A percentile compares a stretch with the other conserved stretches of the same genome.
Conservation (phyloP, 768 basidiomycete species). For the Mycena latifolia region DNA sequence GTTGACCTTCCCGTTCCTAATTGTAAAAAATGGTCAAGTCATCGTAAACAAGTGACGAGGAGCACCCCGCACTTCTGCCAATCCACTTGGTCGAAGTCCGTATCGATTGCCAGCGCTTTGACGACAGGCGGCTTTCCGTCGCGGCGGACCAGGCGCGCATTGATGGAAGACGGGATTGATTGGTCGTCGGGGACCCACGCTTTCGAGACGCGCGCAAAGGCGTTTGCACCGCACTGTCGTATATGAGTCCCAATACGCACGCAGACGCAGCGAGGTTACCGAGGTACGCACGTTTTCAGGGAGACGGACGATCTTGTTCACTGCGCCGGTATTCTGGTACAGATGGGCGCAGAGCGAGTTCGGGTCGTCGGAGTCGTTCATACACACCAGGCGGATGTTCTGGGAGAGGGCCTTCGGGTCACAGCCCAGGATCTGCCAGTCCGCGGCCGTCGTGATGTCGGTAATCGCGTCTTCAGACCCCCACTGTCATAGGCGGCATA, state of each 20-base stretch:
- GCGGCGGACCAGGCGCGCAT: conserved; percentile 18
- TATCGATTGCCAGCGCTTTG: conserved; percentile 23
- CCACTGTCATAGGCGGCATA: conserved; percentile 29
- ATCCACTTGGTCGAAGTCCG: conserved; percentile 25
- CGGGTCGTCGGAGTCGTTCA: conserved; percentile 30
- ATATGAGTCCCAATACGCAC: neutral
- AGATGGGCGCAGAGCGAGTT: conserved; percentile 45
- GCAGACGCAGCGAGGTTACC: neutral
- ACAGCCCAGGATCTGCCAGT: conserved; percentile 56
- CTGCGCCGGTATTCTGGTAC: conserved; percentile 44
- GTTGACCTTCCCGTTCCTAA: conserved; percentile 23
- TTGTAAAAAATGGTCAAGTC: neutral
- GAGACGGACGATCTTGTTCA: conserved; percentile 49
- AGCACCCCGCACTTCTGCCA: conserved; percentile 19
- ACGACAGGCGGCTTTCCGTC: conserved; percentile 12
- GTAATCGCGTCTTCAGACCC: conserved; percentile 43
- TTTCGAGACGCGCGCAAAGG: conserved; percentile 29
- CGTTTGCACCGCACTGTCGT: conserved; percentile 26
- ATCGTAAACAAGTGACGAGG: neutral
- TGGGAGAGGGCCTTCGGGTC: conserved; percentile 43
- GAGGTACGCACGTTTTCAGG: conserved; percentile 44
- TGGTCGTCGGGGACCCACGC: conserved; percentile 30
- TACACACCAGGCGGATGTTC: conserved; percentile 50
- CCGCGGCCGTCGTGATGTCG: conserved; percentile 55
- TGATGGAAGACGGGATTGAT: conserved; percentile 14